Base-by-base conservation (phyloP, 2,329 filamentous ascomycete genomes). In the Talaromyces sp. region DNA sequence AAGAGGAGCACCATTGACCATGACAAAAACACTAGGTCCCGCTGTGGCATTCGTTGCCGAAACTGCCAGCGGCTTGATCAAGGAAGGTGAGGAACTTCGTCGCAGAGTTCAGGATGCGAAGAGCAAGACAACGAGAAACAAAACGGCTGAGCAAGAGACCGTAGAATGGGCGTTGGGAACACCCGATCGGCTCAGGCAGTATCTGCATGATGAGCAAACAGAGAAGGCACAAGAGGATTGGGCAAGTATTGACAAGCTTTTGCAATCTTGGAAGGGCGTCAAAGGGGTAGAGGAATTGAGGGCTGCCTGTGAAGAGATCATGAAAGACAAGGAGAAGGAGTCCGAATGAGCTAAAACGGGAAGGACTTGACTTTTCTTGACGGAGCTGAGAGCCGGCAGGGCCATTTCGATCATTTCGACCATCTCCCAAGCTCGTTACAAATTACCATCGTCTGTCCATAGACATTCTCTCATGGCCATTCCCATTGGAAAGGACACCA, bases 81-180 rank as follows among this genome's bases (percentile, higher is more conserved):
- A 73, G 50, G 75, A 79, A 63, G 73, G 75, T 2, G 74, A 77
- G 67, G 72, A 77, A 64, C 70, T 71, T 48, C 68, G 69, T 16
- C 66, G 65, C 44, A 68, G 66, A 56, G 72, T 73, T 35, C 70
- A 67, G 46, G 70, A 72, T 64, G 69, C 68, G 21, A 70, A 69
- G 50, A 54, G 48, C 44, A 60, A 63, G 23, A 64, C 63, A 21
- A 61, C 60, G 1, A 64, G 66, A n/a, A 59, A 66, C 7, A 71
- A 68, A 40, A 69, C 63, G 60, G 65, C 62, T 3, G 73, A 81
- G 61, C 76, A 71, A 66, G 73, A 78, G 52, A 80, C 77, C 25
- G 79, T 81, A 8, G 71, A 70, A 63, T 81, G 80, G 80, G 78
- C 78, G 21, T 66, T 81, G 37, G 74, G 66, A 44, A 72, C 73